These are phyloP conservation scores for Lactarius hengduanensis DNA, from an alignment of 768 basidiomycete genomes.

Conservation along the genomic window DNA sequence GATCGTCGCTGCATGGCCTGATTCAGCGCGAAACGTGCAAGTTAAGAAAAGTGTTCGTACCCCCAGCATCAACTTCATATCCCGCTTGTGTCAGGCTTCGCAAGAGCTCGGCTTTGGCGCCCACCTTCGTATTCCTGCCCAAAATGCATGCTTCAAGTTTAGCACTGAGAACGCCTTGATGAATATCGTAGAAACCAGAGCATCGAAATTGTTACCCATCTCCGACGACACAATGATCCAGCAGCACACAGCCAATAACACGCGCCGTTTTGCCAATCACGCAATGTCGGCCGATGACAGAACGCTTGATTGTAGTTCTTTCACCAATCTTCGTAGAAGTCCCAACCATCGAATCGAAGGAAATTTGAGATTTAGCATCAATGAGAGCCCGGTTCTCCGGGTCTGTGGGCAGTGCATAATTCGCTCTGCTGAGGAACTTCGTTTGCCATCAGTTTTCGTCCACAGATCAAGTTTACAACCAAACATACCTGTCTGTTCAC, in stretches of 20 bases:
- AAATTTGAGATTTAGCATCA: conserved; percentile 80
- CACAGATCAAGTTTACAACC: background rate
- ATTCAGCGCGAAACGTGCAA: background rate
- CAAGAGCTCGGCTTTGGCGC: conserved; percentile 63
- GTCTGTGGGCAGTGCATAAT: conserved; percentile 56
- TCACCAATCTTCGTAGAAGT: conserved; percentile 82
- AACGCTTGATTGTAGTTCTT: conserved; percentile 68
- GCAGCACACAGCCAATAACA: conserved; percentile 75
- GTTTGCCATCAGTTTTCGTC: conserved; percentile 27
- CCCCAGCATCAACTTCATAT: conserved; percentile 66
- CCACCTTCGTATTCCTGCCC: conserved; percentile 71
- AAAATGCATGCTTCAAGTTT: conserved; percentile 77
- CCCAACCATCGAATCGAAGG: conserved; percentile 77
- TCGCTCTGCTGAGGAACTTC: conserved; percentile 53
- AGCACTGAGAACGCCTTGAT: conserved; percentile 44
- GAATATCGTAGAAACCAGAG: background rate
- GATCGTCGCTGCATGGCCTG: conserved; percentile 44
- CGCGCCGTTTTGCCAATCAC: conserved; percentile 82
- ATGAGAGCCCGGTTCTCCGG: conserved; percentile 66
- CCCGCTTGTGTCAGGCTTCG: conserved; percentile 75
- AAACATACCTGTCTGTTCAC: conserved; percentile 70
- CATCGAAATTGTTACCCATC: conserved; percentile 63
- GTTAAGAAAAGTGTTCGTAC: conserved; percentile 37
- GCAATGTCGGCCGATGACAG: conserved; percentile 64
- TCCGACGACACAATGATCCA: conserved; percentile 86